Conservation (phyloP, 352 stramenopile genomes). For the Phytophthora rubi region DNA sequence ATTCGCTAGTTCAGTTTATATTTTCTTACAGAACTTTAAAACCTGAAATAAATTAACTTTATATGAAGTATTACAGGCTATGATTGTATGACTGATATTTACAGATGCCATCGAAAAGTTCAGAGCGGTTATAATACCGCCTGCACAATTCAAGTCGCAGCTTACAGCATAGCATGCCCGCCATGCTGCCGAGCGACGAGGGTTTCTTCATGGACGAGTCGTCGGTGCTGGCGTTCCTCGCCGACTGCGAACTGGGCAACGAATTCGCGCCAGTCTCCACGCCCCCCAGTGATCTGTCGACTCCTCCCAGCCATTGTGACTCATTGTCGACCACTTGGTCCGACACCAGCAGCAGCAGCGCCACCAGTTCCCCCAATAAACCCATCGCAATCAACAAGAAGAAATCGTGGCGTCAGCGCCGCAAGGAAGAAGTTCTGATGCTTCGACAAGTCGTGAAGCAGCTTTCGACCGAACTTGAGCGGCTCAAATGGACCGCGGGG, state of each 20-base stretch:
- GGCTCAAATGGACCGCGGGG: constrained; percentile 26
- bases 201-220: constrained; percentile 36
- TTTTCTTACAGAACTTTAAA: too few relatives aligned
- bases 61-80: too few relatives aligned
- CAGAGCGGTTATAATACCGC: not conserved
- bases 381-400: not conserved
- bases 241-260: constrained; percentile 22
- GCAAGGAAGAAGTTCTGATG: constrained; percentile 32
- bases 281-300: not conserved
- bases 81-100: too few relatives aligned
- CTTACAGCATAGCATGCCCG: constrained; percentile 5
- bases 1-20: too few relatives aligned
- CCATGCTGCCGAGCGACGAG: constrained; percentile 4
- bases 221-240: constrained; percentile 35
- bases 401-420: constrained; percentile 36
- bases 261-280: not conserved
- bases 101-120: not conserved
- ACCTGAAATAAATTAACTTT: too few relatives aligned
- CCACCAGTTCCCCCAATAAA: constrained; percentile 5
- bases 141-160: not conserved
- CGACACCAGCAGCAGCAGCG: constrained; percentile 13
- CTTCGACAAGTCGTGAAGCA: constrained; percentile 31
- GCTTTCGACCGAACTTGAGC: constrained; percentile 21
- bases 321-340: constrained; percentile 11
- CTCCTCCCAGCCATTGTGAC: not conserved